Evolutionary conservation across 257 asterid species (phyloP).

Genomic region (Anisodus tanguticus): DNA sequence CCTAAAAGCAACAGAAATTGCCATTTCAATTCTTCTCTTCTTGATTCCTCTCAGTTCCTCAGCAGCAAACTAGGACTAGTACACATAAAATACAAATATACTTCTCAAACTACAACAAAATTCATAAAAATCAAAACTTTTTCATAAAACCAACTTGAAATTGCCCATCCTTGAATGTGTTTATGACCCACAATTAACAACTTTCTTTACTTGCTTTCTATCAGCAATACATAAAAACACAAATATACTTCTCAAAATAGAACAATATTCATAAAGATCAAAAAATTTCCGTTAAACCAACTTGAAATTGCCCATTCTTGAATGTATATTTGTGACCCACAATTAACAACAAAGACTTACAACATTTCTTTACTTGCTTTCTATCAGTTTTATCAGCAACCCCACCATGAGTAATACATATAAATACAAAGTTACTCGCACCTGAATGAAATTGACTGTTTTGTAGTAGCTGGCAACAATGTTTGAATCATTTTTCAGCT

Average conservation of each 20-base stretch:
- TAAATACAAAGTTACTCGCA: neutral
- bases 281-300: neutral
- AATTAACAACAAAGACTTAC: neutral
- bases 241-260: neutral
- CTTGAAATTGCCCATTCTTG: neutral
- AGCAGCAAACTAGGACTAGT: neutral
- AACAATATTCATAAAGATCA: neutral
- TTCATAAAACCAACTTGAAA: neutral
- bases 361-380: neutral
- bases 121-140: neutral
- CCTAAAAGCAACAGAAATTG: neutral
- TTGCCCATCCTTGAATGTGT: neutral
- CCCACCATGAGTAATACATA: neutral
- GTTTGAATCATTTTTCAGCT: constrained; percentile 30
- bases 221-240: constrained; percentile 7
- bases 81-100: neutral
- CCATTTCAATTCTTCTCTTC: neutral
- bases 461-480: constrained; percentile 3
- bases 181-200: neutral
- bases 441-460: constrained; percentile 34
- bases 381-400: constrained; percentile 22
- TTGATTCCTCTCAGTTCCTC: neutral
- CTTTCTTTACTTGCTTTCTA: neutral
- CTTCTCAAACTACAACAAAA: neutral
- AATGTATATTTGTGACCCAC: neutral